These are phyloP conservation scores for Ilex asprella DNA, from an alignment of 257 asterid species.

Conservation along the genomic window DNA sequence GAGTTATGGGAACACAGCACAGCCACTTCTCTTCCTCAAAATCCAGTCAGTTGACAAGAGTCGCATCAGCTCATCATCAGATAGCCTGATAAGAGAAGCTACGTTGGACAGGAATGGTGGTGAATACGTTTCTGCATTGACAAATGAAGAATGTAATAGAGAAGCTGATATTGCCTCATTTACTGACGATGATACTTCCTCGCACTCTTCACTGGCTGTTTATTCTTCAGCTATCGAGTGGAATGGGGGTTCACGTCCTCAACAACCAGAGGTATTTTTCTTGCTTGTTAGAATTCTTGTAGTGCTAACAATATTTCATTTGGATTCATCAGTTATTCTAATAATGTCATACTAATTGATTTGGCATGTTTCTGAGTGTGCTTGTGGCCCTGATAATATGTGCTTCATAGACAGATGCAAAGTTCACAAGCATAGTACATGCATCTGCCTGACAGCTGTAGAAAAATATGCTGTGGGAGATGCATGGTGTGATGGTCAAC, in stretches of 20 bases:
- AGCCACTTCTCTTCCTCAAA: conserved; percentile 54
- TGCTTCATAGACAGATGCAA: too few relatives aligned
- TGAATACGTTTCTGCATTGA: conserved; percentile 57
- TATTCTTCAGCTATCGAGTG: conserved; percentile 52
- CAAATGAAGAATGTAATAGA: conserved; percentile 65
- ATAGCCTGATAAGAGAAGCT: conserved; percentile 37
- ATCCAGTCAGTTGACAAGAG: conserved; percentile 47
- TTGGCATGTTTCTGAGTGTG: not conserved
- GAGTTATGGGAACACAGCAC: conserved; percentile 62
- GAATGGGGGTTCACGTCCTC: conserved; percentile 52
- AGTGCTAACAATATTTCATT: not conserved
- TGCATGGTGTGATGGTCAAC: too few relatives aligned
- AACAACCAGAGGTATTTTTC: conserved; percentile 38
- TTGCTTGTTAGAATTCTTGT: not conserved
- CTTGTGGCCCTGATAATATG: too few relatives aligned
- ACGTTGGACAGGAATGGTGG: conserved; percentile 37
- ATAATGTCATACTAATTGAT: not conserved
- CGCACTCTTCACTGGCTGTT: conserved; percentile 59
- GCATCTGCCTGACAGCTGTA: too few relatives aligned
- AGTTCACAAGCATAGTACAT: too few relatives aligned
- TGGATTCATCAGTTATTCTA: too few relatives aligned
- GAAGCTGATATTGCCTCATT: conserved; percentile 61
- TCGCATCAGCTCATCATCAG: conserved; percentile 36
- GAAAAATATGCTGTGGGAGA: too few relatives aligned
- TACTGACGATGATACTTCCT: conserved; percentile 72